Base-by-base conservation (phyloP, 2,329 filamentous ascomycete genomes). In the Colletotrichum scovillei region DNA sequence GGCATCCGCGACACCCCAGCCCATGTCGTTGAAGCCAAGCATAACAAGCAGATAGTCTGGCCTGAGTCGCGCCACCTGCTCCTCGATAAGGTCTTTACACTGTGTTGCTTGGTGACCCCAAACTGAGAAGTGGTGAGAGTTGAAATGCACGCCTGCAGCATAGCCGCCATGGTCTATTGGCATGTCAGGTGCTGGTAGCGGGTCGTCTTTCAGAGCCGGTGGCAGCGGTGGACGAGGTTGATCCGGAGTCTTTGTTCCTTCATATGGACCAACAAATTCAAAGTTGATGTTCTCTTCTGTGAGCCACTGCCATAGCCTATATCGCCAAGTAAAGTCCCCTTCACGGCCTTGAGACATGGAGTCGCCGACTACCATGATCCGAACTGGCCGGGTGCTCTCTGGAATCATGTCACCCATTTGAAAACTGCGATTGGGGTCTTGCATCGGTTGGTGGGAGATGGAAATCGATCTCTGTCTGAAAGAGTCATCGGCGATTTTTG, bases 291-390 rank as follows among this genome's bases (percentile, higher is more conserved):
- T 38, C 28, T 80, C 72, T 16, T 62, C 52, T 2, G 73, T 73
- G 63, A 85, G 78, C 83, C 84, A 86, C 60, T 85, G 68, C 79
- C 80, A 84, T 14, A 86, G 74, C 5, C 83, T 79, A 63, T 82
- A 86, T 9, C 84, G 79, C 84, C 84, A 86, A 11, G 84, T 86
- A 64, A 78, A 83, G 73, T 85, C 84, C 35, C 81, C 83, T 69
- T 85, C 82, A 28, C 73, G 74, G 14, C 83, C 83, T 38, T 84
- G 81, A 3, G 80, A 77, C 66, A 85, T 84, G 22, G 82, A 84
- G 74, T 84, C 82, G 60, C 83, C 83, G 7, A 83, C 78, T 8
- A 83, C 75, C 77, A 85, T 79, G 46, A 83, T 65, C 24, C 73
- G 77, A 35, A 78, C 28, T 8, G 53, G 28, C n/a, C 6, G 16